Base-by-base conservation (phyloP, 1,284 basidiomycete genomes). In the Vanrija humicola region DNA sequence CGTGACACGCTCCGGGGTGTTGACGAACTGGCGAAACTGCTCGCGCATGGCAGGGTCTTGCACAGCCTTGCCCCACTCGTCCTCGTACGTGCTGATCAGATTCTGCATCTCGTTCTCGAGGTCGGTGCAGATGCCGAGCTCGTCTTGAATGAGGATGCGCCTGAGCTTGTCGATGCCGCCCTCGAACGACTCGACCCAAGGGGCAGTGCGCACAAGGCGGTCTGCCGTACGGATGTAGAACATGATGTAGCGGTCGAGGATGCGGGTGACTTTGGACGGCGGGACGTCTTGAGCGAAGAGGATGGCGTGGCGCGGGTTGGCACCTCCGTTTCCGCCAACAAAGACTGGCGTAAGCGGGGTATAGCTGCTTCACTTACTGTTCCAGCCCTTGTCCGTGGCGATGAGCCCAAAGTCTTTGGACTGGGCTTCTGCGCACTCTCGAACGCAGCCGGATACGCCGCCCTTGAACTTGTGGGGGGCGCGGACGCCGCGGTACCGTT, bases 351-450 rank as follows among this genome's bases (percentile, higher is more conserved):
- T 65, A 48, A 58, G 56, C 53, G 19, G n/a, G 3, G 23, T 21
- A 28, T 12, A 6, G 19, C 16, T n/a, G n/a, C 12, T 18, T 2
- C 19, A 70, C 78, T 62, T 62, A 82, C 81, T 73, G 62, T 87
- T 87, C 85, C 86, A 87, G 18, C 86, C 86, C 72, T 89, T 88
- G 72, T 84, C 84, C 0, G 86, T 88, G 1, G 87, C 87, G 56
- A 88, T 89, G 38, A 89, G 74, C 23, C 87, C 87, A 66, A 89
- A 89, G 72, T 89, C 87, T 64, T 86, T 87, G 34, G 78, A 78
- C 64, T 89, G 87, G 1, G 14, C 34, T 10, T 34, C 34, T 1
- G 34, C 34, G 12, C 14, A 34, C 14, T 34, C 34, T 14, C 14
- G 34, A 34, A 34, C 12, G 5, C 34, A 34, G 2, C 28, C 28